Conservation (phyloP, 805 yeast species). For the Saturnispora sekii region DNA sequence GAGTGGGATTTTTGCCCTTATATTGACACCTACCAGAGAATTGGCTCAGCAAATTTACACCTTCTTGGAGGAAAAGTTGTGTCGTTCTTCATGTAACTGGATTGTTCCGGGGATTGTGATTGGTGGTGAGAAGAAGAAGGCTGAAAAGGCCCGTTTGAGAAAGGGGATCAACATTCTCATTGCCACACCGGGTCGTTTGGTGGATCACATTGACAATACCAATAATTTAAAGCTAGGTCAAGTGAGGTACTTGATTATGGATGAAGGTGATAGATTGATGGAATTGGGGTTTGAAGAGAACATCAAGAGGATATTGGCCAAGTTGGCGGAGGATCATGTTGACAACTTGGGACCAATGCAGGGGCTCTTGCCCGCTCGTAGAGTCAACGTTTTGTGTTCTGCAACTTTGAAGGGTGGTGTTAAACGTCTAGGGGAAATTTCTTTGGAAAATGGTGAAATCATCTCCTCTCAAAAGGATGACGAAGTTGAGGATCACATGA, state of each 20-base stretch:
- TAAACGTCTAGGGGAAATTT: slow-evolving; percentile 66
- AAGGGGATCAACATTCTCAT: slow-evolving; percentile 95
- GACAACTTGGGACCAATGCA: slow-evolving; percentile 32
- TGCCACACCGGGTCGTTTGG: slow-evolving; percentile 94
- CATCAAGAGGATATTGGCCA: slow-evolving; percentile 59
- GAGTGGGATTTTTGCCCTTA: slow-evolving; percentile 81
- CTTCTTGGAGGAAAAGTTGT: slow-evolving; percentile 56
- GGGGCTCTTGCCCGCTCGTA: slow-evolving; percentile 38
- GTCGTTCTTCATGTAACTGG: slow-evolving; percentile 63
- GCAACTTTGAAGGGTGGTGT: slow-evolving; percentile 87
- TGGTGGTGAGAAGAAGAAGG: slow-evolving; percentile 97
- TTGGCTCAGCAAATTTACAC: slow-evolving; percentile 82
- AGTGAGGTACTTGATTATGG: slow-evolving; percentile 80
- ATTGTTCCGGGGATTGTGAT: slow-evolving; percentile 93
- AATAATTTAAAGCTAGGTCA: slow-evolving; percentile 60
- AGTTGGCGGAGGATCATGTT: slow-evolving; percentile 41
- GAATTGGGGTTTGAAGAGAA: slow-evolving; percentile 97
- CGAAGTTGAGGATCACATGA: slow-evolving; percentile 20
- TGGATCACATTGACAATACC: slow-evolving; percentile 92
- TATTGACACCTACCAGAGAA: slow-evolving; percentile 91
- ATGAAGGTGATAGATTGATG: slow-evolving; percentile 94
- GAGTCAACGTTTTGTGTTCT: slow-evolving; percentile 81
- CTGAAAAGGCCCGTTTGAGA: slow-evolving; percentile 91
- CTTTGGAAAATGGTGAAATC: slow-evolving; percentile 64
- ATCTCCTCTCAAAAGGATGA: slow-evolving; percentile 27